Conservation (phyloP, 2,329 filamentous ascomycete species). For the Malbranchea cinnamomea region DNA sequence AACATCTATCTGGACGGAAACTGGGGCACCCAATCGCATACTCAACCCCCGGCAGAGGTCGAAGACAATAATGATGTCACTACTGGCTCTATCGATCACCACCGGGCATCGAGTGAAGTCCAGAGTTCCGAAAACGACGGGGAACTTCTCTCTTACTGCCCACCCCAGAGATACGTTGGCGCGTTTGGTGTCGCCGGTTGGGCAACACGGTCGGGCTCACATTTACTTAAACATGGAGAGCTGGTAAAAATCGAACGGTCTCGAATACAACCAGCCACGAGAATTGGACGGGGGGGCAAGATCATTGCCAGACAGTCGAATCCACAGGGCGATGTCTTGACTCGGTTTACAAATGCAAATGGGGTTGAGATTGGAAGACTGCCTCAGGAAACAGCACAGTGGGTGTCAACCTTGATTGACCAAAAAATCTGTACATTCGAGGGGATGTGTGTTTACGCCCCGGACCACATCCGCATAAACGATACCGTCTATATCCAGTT, state of each 20-base stretch:
- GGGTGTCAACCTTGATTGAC: slow-evolving; percentile 86
- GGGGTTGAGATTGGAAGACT: slow-evolving; percentile 78
- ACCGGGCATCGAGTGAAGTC: too few species aligned
- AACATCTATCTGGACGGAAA: slow-evolving; percentile 52
- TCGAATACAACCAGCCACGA: slow-evolving; percentile 49
- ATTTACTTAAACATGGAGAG: slow-evolving; percentile 67
- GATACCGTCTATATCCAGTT: slow-evolving; percentile 91
- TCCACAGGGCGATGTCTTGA: slow-evolving; percentile 68
- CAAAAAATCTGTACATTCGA: slow-evolving; percentile 80
- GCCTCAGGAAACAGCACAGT: slow-evolving; percentile 72
- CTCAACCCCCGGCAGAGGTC: background rate
- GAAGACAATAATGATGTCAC: slow-evolving; percentile 4
- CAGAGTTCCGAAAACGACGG: too few species aligned
- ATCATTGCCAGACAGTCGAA: slow-evolving; percentile 35
- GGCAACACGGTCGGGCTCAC: slow-evolving; percentile 70
- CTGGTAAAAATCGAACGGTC: slow-evolving; percentile 74
- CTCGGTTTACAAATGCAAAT: slow-evolving; percentile 68
- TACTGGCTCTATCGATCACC: background rate
- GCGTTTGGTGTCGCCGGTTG: slow-evolving; percentile 85
- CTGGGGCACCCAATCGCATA: slow-evolving; percentile 41
- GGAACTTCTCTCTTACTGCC: too few species aligned
- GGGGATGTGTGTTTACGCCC: slow-evolving; percentile 75
- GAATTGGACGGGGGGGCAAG: slow-evolving; percentile 32
- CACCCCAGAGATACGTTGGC: slow-evolving; percentile 77
- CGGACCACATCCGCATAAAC: slow-evolving; percentile 70